Percentiles rank a stretch among this genome's conserved stretches.
phyloP scores from a whole-genome alignment of 257 asterid species.

The Asclepias syriaca region DNA sequence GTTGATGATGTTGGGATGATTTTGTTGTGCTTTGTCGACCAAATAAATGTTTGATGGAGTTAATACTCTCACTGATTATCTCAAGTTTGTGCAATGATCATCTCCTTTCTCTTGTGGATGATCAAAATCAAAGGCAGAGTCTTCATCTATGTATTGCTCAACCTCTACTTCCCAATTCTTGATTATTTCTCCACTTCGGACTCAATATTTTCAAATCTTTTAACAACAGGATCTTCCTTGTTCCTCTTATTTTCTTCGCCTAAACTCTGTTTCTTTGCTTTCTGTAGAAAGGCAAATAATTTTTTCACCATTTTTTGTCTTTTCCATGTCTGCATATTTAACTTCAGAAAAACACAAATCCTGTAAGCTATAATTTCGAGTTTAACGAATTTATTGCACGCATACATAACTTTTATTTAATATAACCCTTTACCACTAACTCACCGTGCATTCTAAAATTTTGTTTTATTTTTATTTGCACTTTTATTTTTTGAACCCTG shows the following conservation, averaged over 20 bases:
- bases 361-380: too few relatives aligned
- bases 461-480: too few relatives aligned
- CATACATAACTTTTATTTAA: too few relatives aligned
- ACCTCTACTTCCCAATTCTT: neutral
- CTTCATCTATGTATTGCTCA: neutral
- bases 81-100: neutral
- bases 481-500: too few relatives aligned
- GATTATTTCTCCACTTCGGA: neutral
- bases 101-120: neutral
- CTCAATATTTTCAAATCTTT: neutral
- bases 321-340: neutral
- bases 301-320: neutral
- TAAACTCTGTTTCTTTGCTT: neutral
- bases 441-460: too few relatives aligned
- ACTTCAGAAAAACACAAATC: neutral
- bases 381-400: too few relatives aligned
- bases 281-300: neutral
- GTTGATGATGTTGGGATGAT: neutral
- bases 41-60: constrained; percentile 2
- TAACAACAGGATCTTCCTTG: neutral
- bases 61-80: neutral
- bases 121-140: too few relatives aligned
- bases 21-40: neutral
- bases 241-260: neutral
- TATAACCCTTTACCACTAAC: too few relatives aligned